Conservation (phyloP, 371 early-diverging fungal species). For the Chytridiales sp. region DNA sequence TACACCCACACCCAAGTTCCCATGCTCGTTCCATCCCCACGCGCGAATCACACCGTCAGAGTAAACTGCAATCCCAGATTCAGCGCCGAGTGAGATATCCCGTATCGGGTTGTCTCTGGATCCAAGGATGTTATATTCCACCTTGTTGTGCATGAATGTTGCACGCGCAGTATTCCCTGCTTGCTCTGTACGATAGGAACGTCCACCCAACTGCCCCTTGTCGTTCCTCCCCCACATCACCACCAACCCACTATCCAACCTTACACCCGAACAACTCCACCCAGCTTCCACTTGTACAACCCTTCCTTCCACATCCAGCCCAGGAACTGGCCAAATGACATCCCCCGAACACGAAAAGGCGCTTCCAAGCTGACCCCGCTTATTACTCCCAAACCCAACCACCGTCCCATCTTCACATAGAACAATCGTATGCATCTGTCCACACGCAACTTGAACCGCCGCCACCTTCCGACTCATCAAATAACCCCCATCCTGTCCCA, state of each 20-base stretch:
- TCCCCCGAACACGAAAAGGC: slow-evolving; percentile 50
- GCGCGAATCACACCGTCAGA: slow-evolving; percentile 45
- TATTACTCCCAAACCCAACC: slow-evolving; percentile 64
- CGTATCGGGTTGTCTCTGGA: too few relatives aligned
- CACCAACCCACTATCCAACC: slow-evolving; percentile 2
- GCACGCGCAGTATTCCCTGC: too few relatives aligned
- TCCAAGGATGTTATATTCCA: too few relatives aligned
- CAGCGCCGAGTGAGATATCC: slow-evolving; percentile 79
- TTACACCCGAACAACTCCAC: slow-evolving; percentile 66
- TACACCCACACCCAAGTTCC: slow-evolving; percentile 74
- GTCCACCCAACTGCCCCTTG: slow-evolving; percentile 64
- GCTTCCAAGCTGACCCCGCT: slow-evolving; percentile 60
- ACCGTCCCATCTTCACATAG: slow-evolving; percentile 18
- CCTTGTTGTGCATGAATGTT: too few relatives aligned
- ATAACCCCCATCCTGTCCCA: too few relatives aligned
- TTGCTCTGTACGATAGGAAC: too few relatives aligned
- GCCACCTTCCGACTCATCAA: too few relatives aligned
- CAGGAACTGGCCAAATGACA: background rate
- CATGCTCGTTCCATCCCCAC: slow-evolving; percentile 97
- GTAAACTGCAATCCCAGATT: slow-evolving; percentile 65
- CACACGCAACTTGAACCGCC: slow-evolving; percentile 31
- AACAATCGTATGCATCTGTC: slow-evolving; percentile 25
- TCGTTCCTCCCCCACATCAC: slow-evolving; percentile 69
- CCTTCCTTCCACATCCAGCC: background rate
- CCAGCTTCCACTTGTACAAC: slow-evolving; percentile 42